Base-by-base conservation (phyloP, 345 rosid species). In the Hibiscus mutabilis region DNA sequence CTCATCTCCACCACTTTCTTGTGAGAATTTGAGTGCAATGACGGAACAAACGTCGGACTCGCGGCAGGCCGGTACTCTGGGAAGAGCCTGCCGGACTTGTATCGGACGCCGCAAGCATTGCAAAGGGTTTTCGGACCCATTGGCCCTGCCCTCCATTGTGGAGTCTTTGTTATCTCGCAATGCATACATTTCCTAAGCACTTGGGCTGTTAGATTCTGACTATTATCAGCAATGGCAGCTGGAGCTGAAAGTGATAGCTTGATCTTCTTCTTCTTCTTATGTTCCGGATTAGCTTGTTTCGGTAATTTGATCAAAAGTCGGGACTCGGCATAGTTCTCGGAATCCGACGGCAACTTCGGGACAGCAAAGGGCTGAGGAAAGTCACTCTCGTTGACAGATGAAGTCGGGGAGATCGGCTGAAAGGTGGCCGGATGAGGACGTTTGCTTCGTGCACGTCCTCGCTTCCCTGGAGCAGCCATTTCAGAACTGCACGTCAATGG, bases 71-170 rank as follows among this genome's bases (percentile, higher is more conserved):
- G 86, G 79, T 95, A 95, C 73, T 95, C 98, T 0, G 99, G 99
- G 84, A 86, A 95, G 77, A 95, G 97, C 82, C 99, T 76, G 33
- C 98, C 99, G 0, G 97, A 95, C 74, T 95, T 95, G 81, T 84
- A 86, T 24, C 97, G 93, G 19, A 95, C 98, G 0, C 99, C 99
- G 0, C 99, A 95, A 5, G 99, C 99, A 22, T 95, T 95, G 84
- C 99, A 92, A 21, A 95, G 97, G 6, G 99, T 92, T 80, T 95
- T 95, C 4, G 92, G 98, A 0, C 99, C 99, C 96, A 89, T 79
- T 31, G 99, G 99, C 0, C 99, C 99, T 3, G 97, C 94, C 76
- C 99, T 85, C 99, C 99, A 95, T 73, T 95, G 99, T 0, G 99
- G 99, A 0, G 99, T 95, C 86, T 89, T 90, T 3, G 98, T 95